Percentiles rank a stretch among this genome's conserved stretches.
These are phyloP conservation scores for Sungouiella thailandica DNA, from an alignment of 805 yeast genomes.

Conservation along the genomic window DNA sequence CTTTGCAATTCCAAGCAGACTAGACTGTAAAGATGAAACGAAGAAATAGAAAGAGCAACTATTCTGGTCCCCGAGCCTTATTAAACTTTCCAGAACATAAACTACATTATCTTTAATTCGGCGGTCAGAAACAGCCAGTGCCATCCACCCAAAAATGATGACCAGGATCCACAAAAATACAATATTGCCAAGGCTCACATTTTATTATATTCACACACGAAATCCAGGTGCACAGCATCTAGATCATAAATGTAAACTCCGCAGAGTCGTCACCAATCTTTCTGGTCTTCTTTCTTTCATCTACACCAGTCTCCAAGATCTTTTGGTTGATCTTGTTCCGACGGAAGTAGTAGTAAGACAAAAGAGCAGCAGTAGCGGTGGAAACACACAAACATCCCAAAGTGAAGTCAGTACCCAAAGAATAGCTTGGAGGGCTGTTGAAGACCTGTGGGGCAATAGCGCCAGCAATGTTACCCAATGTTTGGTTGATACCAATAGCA, in stretches of 20 bases:
- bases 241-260: neutral
- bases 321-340: neutral
- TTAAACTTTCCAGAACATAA: no score
- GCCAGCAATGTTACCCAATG: slow-evolving; percentile 43
- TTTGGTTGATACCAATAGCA: slow-evolving; percentile 38
- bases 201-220: no score
- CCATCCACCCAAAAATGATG: no score
- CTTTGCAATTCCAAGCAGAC: no score
- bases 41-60: no score
- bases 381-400: slow-evolving; percentile 23
- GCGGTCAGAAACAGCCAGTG: no score
- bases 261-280: neutral
- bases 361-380: neutral
- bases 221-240: no score
- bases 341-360: neutral
- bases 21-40: no score
- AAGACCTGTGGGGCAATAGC: slow-evolving; percentile 41
- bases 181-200: no score
- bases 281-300: neutral
- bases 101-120: no score
- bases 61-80: no score
- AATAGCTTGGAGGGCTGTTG: slow-evolving; percentile 29
- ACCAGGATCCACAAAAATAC: no score
- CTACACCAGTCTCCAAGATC: neutral
- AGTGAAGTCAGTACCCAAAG: slow-evolving; percentile 36